A percentile compares a stretch with the other conserved stretches of the same genome.
phyloP scores from a whole-genome alignment of 345 rosid species.

The Salix caprea region DNA sequence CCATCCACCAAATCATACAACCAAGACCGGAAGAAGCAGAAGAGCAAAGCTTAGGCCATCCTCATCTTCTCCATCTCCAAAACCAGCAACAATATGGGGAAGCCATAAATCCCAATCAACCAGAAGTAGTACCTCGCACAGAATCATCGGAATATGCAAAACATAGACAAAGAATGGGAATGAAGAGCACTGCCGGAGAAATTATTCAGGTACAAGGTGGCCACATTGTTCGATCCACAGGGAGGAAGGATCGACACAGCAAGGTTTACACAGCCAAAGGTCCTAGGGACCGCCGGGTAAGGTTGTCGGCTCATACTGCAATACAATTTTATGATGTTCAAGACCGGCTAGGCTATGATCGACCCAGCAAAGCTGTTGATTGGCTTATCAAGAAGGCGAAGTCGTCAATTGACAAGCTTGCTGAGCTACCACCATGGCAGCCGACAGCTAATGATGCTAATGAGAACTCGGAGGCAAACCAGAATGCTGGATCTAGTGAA shows the following conservation, averaged over 20 bases:
- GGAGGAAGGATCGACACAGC: constrained; percentile 81
- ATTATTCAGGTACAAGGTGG: constrained; percentile 77
- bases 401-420: constrained; percentile 67
- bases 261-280: constrained; percentile 80
- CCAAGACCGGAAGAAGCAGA: constrained; percentile 9
- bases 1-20: constrained; percentile 9
- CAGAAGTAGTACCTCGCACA: not conserved
- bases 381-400: constrained; percentile 85
- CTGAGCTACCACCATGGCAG: constrained; percentile 43
- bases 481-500: constrained; percentile 28
- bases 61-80: constrained; percentile 20
- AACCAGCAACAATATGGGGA: constrained; percentile 32
- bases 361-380: constrained; percentile 88
- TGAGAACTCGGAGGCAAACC: constrained; percentile 13
- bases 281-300: constrained; percentile 69
- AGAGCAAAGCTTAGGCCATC: constrained; percentile 10
- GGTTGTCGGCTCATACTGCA: constrained; percentile 81
- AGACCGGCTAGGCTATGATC: constrained; percentile 78
- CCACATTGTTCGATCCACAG: constrained; percentile 67
- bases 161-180: constrained; percentile 31
- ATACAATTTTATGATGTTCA: constrained; percentile 87
- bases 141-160: constrained; percentile 19
- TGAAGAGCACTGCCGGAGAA: constrained; percentile 54
- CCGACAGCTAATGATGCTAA: constrained; percentile 9
- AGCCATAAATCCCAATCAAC: constrained; percentile 12